Conservation (phyloP, 2,329 filamentous ascomycete genomes). For the Pseudocercospora macadamiae region DNA sequence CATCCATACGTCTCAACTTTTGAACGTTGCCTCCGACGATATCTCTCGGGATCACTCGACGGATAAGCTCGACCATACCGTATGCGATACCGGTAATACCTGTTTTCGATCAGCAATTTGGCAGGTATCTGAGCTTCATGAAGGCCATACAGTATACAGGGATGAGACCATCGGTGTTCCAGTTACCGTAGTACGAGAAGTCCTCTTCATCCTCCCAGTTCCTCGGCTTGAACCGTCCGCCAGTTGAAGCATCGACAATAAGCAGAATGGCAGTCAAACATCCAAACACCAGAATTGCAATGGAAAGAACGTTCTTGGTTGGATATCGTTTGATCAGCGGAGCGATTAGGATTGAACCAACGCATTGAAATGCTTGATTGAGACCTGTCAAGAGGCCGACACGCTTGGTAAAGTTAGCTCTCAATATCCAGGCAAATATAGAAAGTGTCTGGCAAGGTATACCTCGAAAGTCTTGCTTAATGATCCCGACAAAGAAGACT, state of each 20-base stretch:
- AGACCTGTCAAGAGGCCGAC: slow-evolving; percentile 11
- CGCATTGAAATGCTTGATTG: slow-evolving; percentile 12
- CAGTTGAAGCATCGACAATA: slow-evolving; percentile 13
- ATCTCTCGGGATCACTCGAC: slow-evolving; percentile 12
- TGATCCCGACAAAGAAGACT: background rate
- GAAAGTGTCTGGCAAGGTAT: background rate
- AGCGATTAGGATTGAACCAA: slow-evolving; percentile 13
- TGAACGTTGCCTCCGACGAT: slow-evolving; percentile 16
- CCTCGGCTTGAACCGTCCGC: slow-evolving; percentile 11
- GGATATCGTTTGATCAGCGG: slow-evolving; percentile 7
- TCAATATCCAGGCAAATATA: too few species aligned
- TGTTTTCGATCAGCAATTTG: too few species aligned
- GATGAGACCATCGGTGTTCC: slow-evolving; percentile 12
- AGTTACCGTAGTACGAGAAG: slow-evolving; percentile 16
- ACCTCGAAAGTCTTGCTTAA: background rate
- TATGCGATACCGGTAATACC: slow-evolving; percentile 14
- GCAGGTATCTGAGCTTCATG: too few species aligned
- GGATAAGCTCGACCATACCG: slow-evolving; percentile 16
- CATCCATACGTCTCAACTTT: slow-evolving; percentile 10
- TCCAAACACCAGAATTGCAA: slow-evolving; percentile 10
- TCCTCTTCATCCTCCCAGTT: slow-evolving; percentile 5
- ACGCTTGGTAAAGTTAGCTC: background rate
- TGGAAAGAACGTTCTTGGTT: slow-evolving; percentile 14
- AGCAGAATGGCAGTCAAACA: slow-evolving; percentile 14
- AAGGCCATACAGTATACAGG: slow-evolving; percentile 16